A percentile compares a stretch with the other conserved stretches of the same genome.
Conservation (phyloP, 176 grass and related monocot genomes). For the Hordeum vulgare region DNA sequence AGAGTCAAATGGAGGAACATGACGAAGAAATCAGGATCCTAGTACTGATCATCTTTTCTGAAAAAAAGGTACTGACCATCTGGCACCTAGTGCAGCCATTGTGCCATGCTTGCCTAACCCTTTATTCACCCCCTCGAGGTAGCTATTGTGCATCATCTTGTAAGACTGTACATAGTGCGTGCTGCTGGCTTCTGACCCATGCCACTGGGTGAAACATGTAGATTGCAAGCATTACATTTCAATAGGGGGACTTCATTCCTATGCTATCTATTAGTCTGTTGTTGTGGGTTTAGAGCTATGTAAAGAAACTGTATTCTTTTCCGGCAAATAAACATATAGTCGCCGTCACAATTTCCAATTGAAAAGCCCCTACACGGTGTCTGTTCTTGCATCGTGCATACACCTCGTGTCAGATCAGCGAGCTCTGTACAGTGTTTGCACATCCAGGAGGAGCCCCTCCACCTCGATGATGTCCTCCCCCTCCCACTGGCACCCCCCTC, state of each 20-base stretch:
- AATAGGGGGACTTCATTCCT: background rate
- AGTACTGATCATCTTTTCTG: background rate
- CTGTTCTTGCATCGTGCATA: too few species aligned
- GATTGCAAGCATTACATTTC: background rate
- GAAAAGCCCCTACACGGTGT: background rate
- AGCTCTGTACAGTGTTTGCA: too few species aligned
- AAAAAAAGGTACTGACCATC: background rate
- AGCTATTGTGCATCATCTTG: background rate
- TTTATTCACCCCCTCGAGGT: background rate
- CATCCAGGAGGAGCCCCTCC: too few species aligned
- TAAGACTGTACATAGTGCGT: background rate
- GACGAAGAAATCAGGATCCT: slow-evolving; percentile 18
- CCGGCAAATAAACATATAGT: background rate
- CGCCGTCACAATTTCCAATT: background rate
- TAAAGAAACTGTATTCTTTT: background rate
- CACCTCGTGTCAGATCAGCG: too few species aligned
- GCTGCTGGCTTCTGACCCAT: background rate
- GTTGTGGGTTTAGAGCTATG: background rate
- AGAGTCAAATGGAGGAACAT: slow-evolving; percentile 83
- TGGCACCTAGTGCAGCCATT: background rate
- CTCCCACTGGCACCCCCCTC: too few species aligned
- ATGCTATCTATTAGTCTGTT: background rate
- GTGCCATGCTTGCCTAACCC: background rate
- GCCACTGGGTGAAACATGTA: background rate
- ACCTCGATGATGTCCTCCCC: too few species aligned